Evolutionary conservation across 352 stramenopile species (phyloP), one percentile per base, ranked within the genome.

Genomic region (Lagenidium giganteum): DNA sequence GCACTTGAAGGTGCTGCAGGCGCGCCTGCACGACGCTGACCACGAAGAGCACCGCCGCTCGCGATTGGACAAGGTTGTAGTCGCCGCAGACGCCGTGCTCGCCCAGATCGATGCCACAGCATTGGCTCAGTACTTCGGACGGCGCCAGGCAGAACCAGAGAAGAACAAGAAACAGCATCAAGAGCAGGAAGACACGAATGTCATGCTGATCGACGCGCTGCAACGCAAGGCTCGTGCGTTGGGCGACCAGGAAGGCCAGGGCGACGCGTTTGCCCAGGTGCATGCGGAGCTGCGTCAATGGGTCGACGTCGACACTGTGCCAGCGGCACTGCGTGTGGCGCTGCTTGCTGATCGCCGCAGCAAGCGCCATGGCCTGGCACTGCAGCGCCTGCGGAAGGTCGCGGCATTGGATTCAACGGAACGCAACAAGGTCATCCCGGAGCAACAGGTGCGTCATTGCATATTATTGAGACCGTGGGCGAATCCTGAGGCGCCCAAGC

Each of bases 381-480:
- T 90, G 6, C 73, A 93, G 51, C 77, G 77, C 16, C 68, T 93
- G 22, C 77, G 70, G 16, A 89, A 87, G 59, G 63, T 88, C 11
- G 57, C 66, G n/a, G 68, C 66, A 4, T 33, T 87, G 29, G 72
- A 86, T 14, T 37, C 61, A 14, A 55, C 65, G 22, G 80, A 93
- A 20, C 71, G 66, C 40, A 61, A 61, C 35, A 93, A 93, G 65
- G 73, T 90, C 44, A 45, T 83, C 20, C 50, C 64, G 34, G 62
- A 83, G 17, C 64, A 85, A 20, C 70, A 75, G 45, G 60, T 90
- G n/a, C n/a, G n/a, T n/a, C n/a, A n/a, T n/a, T n/a, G n/a, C n/a
- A n/a, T n/a, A n/a, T n/a, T n/a, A n/a, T n/a, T n/a, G n/a, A n/a
- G n/a, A n/a, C n/a, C n/a, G n/a, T n/a, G n/a, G n/a, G n/a, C n/a